phyloP scores from a whole-genome alignment of 192 early-diverging fungal species.

The Coemansia sp. region DNA sequence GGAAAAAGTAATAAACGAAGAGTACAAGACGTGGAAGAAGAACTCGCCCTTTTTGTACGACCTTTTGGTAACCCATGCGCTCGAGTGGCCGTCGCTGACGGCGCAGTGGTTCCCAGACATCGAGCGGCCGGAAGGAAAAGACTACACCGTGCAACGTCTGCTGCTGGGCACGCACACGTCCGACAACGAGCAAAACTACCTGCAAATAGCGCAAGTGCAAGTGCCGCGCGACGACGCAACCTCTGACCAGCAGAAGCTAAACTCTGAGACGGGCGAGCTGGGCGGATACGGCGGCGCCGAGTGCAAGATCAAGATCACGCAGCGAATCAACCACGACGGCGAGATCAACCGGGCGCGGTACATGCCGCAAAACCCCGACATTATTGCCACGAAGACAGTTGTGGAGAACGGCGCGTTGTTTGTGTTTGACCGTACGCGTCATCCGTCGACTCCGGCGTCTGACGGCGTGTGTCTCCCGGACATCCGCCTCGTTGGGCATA shows the following conservation, averaged over 20 bases:
- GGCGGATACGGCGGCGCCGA: constrained; percentile 81
- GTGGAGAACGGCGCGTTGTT: constrained; percentile 83
- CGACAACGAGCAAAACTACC: constrained; percentile 92
- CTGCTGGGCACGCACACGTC: constrained; percentile 96
- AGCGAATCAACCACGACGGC: constrained; percentile 95
- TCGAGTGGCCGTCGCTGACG: constrained; percentile 98
- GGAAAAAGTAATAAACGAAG: constrained; percentile 92
- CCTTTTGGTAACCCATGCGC: constrained; percentile 94
- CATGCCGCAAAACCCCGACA: constrained; percentile 92
- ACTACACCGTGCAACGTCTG: constrained; percentile 86
- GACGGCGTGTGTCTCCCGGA: constrained; percentile 83
- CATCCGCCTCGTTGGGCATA: constrained; percentile 81
- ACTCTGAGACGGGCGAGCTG: constrained; percentile 74
- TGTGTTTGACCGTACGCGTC: constrained; percentile 93
- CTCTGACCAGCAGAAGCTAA: constrained; percentile 64
- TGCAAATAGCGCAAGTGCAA: constrained; percentile 93
- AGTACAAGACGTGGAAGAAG: constrained; percentile 99
- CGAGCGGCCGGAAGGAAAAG: constrained; percentile 86
- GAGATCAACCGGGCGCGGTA: constrained; percentile 99
- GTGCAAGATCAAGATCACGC: constrained; percentile 81
- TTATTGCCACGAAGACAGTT: constrained; percentile 93
- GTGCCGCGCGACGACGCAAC: constrained; percentile 69
- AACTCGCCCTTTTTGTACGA: constrained; percentile 99
- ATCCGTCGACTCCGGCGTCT: constrained; percentile 74
- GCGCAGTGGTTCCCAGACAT: constrained; percentile 97